These are phyloP conservation scores for Chlorella sp. DNA, from an alignment of 139 green algal species.

Conservation along the genomic window DNA sequence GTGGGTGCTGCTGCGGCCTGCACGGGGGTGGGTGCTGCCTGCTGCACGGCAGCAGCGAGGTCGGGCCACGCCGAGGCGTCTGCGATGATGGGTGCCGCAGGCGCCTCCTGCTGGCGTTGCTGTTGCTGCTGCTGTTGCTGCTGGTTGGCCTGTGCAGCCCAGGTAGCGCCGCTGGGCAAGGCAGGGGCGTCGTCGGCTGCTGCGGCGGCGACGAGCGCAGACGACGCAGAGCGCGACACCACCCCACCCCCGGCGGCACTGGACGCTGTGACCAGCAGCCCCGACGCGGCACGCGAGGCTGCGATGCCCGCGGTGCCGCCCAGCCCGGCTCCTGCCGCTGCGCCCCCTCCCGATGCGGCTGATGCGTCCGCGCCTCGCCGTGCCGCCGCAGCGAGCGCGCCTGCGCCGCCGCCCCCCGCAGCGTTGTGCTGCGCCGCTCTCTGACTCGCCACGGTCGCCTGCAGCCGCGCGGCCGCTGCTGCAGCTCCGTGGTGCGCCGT, in stretches of 20 bases:
- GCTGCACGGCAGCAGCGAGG: neutral
- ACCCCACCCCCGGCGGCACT: no score
- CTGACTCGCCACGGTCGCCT: no score
- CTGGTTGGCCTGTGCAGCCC: neutral
- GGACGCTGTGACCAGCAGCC: no score
- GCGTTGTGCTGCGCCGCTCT: no score
- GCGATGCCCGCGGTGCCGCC: neutral
- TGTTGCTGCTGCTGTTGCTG: neutral
- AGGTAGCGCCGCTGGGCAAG: conserved; percentile 18
- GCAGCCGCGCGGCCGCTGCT: no score
- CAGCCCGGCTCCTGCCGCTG: neutral
- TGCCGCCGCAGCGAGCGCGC: neutral
- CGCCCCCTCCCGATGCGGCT: neutral
- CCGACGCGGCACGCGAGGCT: no score
- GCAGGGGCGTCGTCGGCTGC: neutral
- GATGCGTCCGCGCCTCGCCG: neutral
- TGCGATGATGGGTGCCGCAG: neutral
- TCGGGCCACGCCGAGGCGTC: neutral
- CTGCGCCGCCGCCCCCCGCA: neutral
- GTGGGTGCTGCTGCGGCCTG: neutral
- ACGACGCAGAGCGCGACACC: no score
- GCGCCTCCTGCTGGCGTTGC: neutral
- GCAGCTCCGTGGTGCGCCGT: no score
- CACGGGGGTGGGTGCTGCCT: neutral
- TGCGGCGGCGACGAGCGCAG: no score